These are phyloP conservation scores for Podila minutissima DNA, from an alignment of 192 early-diverging fungal species.

Conservation along the genomic window DNA sequence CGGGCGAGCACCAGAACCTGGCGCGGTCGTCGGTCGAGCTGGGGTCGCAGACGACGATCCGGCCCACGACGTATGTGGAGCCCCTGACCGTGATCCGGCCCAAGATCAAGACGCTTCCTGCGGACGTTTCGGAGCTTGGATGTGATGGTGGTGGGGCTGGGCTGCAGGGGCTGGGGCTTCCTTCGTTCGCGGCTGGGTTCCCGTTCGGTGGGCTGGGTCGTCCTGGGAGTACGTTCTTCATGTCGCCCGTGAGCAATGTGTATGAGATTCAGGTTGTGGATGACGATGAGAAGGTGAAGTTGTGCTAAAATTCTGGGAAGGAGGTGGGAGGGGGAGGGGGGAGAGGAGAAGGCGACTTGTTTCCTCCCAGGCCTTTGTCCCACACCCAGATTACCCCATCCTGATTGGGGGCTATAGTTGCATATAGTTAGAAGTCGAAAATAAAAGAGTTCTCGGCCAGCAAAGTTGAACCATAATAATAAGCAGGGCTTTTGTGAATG, in stretches of 20 bases:
- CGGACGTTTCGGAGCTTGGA: background rate
- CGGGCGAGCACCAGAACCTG: background rate
- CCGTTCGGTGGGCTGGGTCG: background rate
- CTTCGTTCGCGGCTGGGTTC: background rate
- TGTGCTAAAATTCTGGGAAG: too few relatives aligned
- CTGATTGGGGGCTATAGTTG: too few relatives aligned
- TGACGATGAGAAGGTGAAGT: too few relatives aligned
- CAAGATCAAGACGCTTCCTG: slow-evolving; percentile 26
- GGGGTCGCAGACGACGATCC: slow-evolving; percentile 25
- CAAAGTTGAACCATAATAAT: too few relatives aligned
- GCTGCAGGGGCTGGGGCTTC: background rate
- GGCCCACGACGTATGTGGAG: slow-evolving; percentile 25
- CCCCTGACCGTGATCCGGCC: slow-evolving; percentile 38
- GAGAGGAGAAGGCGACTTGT: too few relatives aligned
- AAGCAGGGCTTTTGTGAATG: too few relatives aligned
- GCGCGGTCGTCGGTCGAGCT: slow-evolving; percentile 14
- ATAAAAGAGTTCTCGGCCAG: too few relatives aligned
- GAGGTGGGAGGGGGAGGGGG: too few relatives aligned
- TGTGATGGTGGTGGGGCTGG: too few relatives aligned
- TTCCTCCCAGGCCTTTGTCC: too few relatives aligned
- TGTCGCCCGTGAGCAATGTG: slow-evolving; percentile 1
- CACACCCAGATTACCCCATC: too few relatives aligned
- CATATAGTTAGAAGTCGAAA: too few relatives aligned
- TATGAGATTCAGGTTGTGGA: background rate
- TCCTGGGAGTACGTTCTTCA: background rate